Conservation (phyloP, 495 filamentous ascomycete species). For the Podospora comata region DNA sequence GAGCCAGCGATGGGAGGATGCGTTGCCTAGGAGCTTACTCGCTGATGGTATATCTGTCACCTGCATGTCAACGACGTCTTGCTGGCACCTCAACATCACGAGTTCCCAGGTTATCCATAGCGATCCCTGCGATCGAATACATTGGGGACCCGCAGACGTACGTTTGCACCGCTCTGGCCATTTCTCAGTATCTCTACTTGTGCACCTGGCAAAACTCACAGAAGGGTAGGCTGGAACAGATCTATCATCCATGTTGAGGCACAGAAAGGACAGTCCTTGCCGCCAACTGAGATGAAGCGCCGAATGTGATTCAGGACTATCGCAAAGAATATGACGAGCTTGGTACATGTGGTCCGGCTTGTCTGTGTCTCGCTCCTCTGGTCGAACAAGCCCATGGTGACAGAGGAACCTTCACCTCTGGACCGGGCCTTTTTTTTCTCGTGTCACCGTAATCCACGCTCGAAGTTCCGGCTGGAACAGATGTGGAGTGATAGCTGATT, state of each 20-base stretch:
- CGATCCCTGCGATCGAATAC: not conserved
- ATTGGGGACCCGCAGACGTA: not conserved
- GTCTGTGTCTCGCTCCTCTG: not conserved
- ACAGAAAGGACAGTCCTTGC: not conserved
- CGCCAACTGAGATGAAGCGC: not conserved
- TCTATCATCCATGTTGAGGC: not conserved
- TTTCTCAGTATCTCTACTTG: too few relatives aligned
- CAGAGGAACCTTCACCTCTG: not conserved
- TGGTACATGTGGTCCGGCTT: not conserved
- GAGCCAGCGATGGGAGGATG: not conserved
- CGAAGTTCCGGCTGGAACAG: not conserved
- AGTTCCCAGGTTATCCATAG: not conserved
- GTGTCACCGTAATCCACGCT: not conserved
- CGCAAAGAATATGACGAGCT: not conserved
- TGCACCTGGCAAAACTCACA: not conserved
- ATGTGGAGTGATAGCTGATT: not conserved
- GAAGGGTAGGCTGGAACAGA: not conserved
- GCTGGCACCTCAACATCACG: not conserved
- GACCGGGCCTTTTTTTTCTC: not conserved
- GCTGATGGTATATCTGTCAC: not conserved
- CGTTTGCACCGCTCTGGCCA: not conserved
- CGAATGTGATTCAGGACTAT: not conserved
- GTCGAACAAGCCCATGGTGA: not conserved
- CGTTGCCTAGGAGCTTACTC: not conserved
- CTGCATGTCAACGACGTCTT: not conserved